These are phyloP conservation scores for Emericellopsis atlantica DNA, from an alignment of 2,329 filamentous ascomycete genomes.

Conservation along the genomic window DNA sequence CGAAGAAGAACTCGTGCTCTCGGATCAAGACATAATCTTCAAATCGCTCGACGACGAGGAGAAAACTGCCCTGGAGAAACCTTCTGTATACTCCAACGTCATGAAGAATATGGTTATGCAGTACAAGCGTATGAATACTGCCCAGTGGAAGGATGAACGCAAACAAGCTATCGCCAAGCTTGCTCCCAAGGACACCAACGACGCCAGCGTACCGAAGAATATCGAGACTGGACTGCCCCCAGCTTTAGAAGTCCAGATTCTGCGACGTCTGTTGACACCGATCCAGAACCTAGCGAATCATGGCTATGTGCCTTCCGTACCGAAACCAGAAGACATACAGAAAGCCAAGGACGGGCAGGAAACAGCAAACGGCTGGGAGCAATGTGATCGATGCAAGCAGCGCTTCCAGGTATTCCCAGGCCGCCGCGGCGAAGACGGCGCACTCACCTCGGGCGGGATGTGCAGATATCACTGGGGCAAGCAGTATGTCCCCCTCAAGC, in stretches of 20 bases:
- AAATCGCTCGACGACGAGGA: conserved; percentile 70
- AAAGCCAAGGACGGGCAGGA: conserved; percentile 52
- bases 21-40: conserved; percentile 54
- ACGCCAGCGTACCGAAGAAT: conserved; percentile 29
- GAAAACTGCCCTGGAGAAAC: conserved; percentile 52
- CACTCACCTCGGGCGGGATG: conserved; percentile 61
- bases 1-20: conserved; percentile 40
- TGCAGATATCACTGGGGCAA: conserved; percentile 78
- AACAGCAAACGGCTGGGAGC: conserved; percentile 65
- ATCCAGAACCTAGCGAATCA: conserved; percentile 49
- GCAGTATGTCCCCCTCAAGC: conserved; percentile 43
- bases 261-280: conserved; percentile 50
- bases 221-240: conserved; percentile 59
- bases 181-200: neutral
- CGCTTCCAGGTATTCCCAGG: conserved; percentile 91
- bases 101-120: conserved; percentile 70
- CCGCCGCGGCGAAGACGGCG: conserved; percentile 61
- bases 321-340: conserved; percentile 52
- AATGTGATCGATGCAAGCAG: conserved; percentile 74
- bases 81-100: conserved; percentile 66
- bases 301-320: conserved; percentile 64
- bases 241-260: conserved; percentile 54
- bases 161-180: conserved; percentile 13
- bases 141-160: conserved; percentile 59
- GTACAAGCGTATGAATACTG: conserved; percentile 61